These are phyloP conservation scores for Botrytis galanthina DNA, from an alignment of 2,329 filamentous ascomycete genomes.

Conservation along the genomic window DNA sequence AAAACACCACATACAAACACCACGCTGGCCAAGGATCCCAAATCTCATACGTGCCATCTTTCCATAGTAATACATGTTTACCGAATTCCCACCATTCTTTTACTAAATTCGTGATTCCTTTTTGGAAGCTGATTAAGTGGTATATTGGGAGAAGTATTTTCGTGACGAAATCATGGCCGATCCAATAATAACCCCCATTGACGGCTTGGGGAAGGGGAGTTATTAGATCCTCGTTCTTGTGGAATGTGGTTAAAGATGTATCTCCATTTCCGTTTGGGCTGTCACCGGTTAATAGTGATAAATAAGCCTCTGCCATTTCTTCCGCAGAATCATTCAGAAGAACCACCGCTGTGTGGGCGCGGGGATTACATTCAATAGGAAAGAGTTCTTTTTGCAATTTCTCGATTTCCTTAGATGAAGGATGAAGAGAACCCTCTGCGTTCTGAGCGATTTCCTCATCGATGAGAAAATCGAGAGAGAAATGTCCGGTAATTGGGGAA, in stretches of 20 bases:
- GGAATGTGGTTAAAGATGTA: slow-evolving; percentile 12
- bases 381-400: slow-evolving; percentile 48
- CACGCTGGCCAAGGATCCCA: slow-evolving; percentile 58
- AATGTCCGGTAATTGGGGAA: slow-evolving; percentile 62
- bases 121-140: slow-evolving; percentile 32
- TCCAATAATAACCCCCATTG: slow-evolving; percentile 55
- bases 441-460: background rate
- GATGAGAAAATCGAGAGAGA: slow-evolving; percentile 51
- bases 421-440: background rate
- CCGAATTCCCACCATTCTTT: slow-evolving; percentile 37
- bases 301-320: slow-evolving; percentile 49
- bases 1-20: slow-evolving; percentile 56
- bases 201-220: slow-evolving; percentile 28
- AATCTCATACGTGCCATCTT: slow-evolving; percentile 52
- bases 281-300: slow-evolving; percentile 44
- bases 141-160: slow-evolving; percentile 48
- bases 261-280: slow-evolving; percentile 19
- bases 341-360: slow-evolving; percentile 65
- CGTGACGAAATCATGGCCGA: slow-evolving; percentile 61
- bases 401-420: slow-evolving; percentile 1
- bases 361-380: slow-evolving; percentile 70
- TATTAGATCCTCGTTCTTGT: slow-evolving; percentile 21
- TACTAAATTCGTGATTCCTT: slow-evolving; percentile 29
- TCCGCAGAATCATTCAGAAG: slow-evolving; percentile 52
- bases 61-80: slow-evolving; percentile 48